Conservation (phyloP, 345 rosid species). For the Ceriops decandra region DNA sequence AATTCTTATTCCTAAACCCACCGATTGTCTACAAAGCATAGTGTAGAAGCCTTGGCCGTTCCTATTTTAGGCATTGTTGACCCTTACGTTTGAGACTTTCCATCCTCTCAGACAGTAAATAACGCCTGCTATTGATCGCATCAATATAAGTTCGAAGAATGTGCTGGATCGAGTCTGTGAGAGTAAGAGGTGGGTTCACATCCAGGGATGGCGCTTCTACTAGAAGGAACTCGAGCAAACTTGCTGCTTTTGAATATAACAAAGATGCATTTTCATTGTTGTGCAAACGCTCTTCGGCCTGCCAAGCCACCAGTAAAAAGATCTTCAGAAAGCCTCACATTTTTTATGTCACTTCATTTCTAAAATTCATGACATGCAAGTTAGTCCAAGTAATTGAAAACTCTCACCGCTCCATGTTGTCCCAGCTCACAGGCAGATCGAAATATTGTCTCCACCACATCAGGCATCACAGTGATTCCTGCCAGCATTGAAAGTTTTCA, state of each 20-base stretch:
- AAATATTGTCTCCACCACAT: conserved; percentile 90
- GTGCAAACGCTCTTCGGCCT: conserved; percentile 81
- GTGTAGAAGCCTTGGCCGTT: no score
- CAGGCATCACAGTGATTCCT: conserved; percentile 84
- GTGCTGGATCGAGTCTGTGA: conserved; percentile 73
- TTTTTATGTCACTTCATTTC: no score
- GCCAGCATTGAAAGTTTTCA: conserved; percentile 17
- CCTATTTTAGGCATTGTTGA: no score
- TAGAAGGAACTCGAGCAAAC: conserved; percentile 65
- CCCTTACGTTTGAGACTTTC: no score
- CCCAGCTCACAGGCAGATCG: conserved; percentile 85
- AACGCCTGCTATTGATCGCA: no score
- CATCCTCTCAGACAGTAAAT: no score
- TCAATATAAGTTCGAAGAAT: conserved; percentile 35
- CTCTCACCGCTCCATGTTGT: conserved; percentile 70
- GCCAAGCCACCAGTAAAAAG: conserved; percentile 18
- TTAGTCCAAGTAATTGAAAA: conserved; percentile 2
- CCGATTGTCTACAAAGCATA: not conserved
- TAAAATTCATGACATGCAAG: no score
- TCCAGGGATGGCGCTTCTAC: conserved; percentile 88
- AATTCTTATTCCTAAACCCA: not conserved
- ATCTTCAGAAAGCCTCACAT: no score
- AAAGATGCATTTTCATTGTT: conserved; percentile 56
- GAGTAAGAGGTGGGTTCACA: conserved; percentile 82
- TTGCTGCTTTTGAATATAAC: conserved; percentile 64